These are phyloP conservation scores for Schwanniomyces etchellsii DNA, from an alignment of 1,139 yeast species.

Conservation along the genomic window DNA sequence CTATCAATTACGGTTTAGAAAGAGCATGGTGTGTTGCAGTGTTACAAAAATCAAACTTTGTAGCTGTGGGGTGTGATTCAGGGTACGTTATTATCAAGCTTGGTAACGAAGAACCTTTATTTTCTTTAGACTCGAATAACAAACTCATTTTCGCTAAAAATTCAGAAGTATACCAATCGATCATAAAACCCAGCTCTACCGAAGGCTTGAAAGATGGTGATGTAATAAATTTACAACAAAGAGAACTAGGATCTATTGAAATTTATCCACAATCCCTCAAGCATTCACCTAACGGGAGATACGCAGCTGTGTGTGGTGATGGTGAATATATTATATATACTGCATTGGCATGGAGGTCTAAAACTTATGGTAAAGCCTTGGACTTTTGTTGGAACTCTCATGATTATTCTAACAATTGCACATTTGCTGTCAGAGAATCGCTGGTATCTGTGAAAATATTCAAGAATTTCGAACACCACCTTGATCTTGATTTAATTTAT, in stretches of 20 bases:
- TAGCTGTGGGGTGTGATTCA: conserved; percentile 92
- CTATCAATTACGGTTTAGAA: conserved; percentile 85
- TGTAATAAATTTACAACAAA: conserved; percentile 63
- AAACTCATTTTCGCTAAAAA: conserved; percentile 88
- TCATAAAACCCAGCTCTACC: conserved; percentile 63
- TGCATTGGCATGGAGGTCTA: conserved; percentile 97
- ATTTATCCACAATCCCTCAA: conserved; percentile 80
- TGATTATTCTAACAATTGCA: conserved; percentile 61
- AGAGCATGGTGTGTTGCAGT: conserved; percentile 94
- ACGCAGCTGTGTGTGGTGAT: conserved; percentile 95
- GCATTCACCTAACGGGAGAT: conserved; percentile 97
- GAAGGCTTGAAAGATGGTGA: conserved; percentile 79
- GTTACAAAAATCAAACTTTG: conserved; percentile 68
- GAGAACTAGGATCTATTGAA: conserved; percentile 90
- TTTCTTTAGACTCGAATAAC: conserved; percentile 90
- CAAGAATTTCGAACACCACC: conserved; percentile 80
- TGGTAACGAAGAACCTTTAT: conserved; percentile 92
- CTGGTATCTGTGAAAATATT: conserved; percentile 61
- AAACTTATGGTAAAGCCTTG: conserved; percentile 82
- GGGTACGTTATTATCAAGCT: conserved; percentile 83
- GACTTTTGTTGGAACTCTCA: conserved; percentile 92
- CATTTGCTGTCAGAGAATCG: conserved; percentile 78
- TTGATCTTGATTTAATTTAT: conserved; percentile 60
- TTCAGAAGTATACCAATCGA: conserved; percentile 81
- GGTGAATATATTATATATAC: conserved; percentile 96